Evolutionary conservation across 2,329 filamentous ascomycete species (phyloP), one percentile per base, ranked within the genome.

Genomic region (Talaromyces atroroseus): DNA sequence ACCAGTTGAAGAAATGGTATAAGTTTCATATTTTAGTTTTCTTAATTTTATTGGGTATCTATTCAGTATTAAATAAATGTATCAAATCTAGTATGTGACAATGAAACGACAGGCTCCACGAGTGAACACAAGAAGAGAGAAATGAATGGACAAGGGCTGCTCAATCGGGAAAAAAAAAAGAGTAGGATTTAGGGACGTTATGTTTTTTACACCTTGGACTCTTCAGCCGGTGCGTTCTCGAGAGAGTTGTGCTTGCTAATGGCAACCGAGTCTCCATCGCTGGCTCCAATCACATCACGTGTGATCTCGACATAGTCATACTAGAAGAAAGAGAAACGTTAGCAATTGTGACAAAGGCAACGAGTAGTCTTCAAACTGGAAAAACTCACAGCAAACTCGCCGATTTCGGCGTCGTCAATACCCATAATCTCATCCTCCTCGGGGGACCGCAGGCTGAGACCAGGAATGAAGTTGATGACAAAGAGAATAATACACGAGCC

Each of bases 221-320:
- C 58, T 34, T 58, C 36, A n/a, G 51, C 47, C 5, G 38, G 40
- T 10, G 46, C 18, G 4, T 54, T 36, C 12, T 47, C 54, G 7
- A 52, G 52, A 10, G 60, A 58, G 26, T 56, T 59, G 40, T 24
- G 53, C 46, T 61, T 64, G 36, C 57, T 61, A 14, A 54, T 42
- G n/a, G 40, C 42, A 20, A 60, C 48, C 12, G 52, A 26, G 20
- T 44, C 45, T 26, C 44, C 55, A 10, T 70, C 68, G 29, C 72
- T 67, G 14, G 73, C 70, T 46, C 77, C 75, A 55, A 80, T 75
- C 49, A 91, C 83, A 64, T 92, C 87, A 60, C 89, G 80, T 20
- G 83, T 87, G 62, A 94, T 78, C 78, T 95, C 90, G 62, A 95
- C 89, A 65, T 95, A 95, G 72, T 95, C 91, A 71, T 95, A 95